Base-by-base conservation (phyloP, 257 asterid genomes). In the Solanum chaucha region DNA sequence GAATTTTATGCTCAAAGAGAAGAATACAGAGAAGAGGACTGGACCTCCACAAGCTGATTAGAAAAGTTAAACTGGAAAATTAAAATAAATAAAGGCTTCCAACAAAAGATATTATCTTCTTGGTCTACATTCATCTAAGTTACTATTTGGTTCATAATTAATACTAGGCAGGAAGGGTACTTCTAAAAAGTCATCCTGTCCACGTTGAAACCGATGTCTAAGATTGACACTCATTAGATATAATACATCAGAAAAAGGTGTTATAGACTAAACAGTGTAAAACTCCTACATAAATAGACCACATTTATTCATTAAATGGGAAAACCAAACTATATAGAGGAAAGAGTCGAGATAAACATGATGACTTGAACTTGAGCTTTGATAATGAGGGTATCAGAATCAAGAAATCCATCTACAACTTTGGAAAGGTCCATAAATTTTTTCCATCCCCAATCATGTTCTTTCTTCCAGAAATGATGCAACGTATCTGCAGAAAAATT, bases 391-490 rank as follows among this genome's bases (percentile, higher is more conserved):
- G 97, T 92, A 88, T 94, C 99, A 83, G 95, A 91, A 68, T 96
- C 99, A 86, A 96, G 82, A 90, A 96, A 96, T 14, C 98, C 99
- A 75, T 95, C 99, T 74, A 88, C 71, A 89, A 95, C 95, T 88
- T 96, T 95, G 26, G 96, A 92, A 30, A 94, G 95, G 93, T 96
- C 99, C 98, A 96, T 96, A 92, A 96, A 96, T 91, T 96, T 96
- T 93, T 96, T 96, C 99, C 99, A 96, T 46, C 99, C 99, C 99
- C 99, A 96, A 88, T 96, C 99, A 90, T 96, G 98, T 90, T 96
- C 99, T 92, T 95, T 95, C 89, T 94, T 96, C 95, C 96, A 94
- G 90, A 96, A 96, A 5, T 98, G 97, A 83, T 96, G 99, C 88
- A 96, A 91, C 12, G 98, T 94, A 92, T 96, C 99, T 96, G 88